Conservation (phyloP, 2,329 filamentous ascomycete genomes). For the Talaromyces sp. region DNA sequence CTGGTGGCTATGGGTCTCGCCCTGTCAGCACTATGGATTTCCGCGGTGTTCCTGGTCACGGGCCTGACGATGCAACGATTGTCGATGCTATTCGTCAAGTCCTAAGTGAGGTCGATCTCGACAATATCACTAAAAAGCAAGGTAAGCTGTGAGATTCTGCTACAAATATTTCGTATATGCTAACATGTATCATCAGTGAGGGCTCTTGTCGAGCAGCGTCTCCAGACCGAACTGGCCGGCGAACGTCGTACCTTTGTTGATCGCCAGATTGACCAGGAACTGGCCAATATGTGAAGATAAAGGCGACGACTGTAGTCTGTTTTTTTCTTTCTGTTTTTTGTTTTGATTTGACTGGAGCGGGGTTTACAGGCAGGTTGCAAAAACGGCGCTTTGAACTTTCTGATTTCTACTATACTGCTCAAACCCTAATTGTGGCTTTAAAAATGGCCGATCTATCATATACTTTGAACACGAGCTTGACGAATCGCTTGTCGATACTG, state of each 20-base stretch:
- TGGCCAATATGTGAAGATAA: slow-evolving; percentile 74
- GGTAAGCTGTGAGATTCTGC: slow-evolving; percentile 34
- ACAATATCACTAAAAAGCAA: slow-evolving; percentile 98
- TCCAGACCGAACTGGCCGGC: slow-evolving; percentile 82
- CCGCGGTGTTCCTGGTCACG: slow-evolving; percentile 47
- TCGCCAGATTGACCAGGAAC: slow-evolving; percentile 83
- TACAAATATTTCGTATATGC: neutral
- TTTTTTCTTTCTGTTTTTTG: neutral
- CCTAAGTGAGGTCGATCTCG: slow-evolving; percentile 81
- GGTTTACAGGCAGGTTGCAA: neutral
- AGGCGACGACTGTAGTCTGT: neutral
- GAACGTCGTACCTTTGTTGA: slow-evolving; percentile 88
- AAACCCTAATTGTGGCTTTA: slow-evolving; percentile 10
- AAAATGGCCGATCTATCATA: slow-evolving; percentile 3
- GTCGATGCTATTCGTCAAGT: slow-evolving; percentile 78
- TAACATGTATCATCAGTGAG: slow-evolving; percentile 46
- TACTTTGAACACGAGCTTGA: neutral
- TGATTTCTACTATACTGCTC: slow-evolving; percentile 1
- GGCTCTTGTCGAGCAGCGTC: slow-evolving; percentile 82
- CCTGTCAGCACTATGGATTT: slow-evolving; percentile 55
- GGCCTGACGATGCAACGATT: slow-evolving; percentile 74
- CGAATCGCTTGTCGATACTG: slow-evolving; percentile 3
- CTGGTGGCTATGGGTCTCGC: slow-evolving; percentile 35
- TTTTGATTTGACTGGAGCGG: neutral
- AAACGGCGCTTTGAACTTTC: slow-evolving; percentile 6